These are phyloP conservation scores for Neofusicoccum cordaticola DNA, from an alignment of 2,329 filamentous ascomycete species.

Conservation along the genomic window DNA sequence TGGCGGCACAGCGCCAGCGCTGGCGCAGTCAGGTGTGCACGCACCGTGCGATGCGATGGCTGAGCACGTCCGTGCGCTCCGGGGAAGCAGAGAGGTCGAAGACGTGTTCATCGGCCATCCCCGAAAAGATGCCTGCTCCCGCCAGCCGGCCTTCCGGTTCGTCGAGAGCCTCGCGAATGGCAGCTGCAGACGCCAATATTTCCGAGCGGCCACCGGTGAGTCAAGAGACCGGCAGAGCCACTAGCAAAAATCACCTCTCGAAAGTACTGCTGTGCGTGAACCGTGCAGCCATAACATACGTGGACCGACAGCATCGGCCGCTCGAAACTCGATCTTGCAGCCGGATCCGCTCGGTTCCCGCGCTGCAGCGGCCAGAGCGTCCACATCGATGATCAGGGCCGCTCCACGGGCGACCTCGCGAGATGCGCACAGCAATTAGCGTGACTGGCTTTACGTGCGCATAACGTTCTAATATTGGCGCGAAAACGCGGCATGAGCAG, in stretches of 20 bases:
- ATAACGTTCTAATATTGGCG: background rate
- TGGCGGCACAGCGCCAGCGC: background rate
- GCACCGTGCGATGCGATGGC: background rate
- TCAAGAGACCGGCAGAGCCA: background rate
- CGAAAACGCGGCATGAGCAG: background rate
- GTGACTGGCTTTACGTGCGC: background rate
- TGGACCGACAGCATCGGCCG: background rate
- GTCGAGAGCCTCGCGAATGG: constrained; percentile 2
- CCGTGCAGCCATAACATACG: background rate
- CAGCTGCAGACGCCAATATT: background rate
- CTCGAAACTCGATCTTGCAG: background rate
- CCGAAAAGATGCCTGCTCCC: background rate
- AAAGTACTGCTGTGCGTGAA: background rate
- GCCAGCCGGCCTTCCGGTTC: constrained; percentile 5
- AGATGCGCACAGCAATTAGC: background rate
- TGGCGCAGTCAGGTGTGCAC: background rate
- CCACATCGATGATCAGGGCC: constrained; percentile 1
- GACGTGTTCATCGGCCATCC: background rate
- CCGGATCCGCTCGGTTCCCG: constrained; percentile 6
- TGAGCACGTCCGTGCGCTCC: background rate
- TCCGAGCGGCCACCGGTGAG: constrained; percentile 5
- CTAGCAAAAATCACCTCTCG: background rate
- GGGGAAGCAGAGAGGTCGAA: background rate
- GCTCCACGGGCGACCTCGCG: background rate
- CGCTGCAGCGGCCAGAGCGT: constrained; percentile 5